Percentiles rank a stretch among this genome's conserved stretches.
Conservation (phyloP, 1,284 basidiomycete genomes). For the Pseudozyma thailandica region DNA sequence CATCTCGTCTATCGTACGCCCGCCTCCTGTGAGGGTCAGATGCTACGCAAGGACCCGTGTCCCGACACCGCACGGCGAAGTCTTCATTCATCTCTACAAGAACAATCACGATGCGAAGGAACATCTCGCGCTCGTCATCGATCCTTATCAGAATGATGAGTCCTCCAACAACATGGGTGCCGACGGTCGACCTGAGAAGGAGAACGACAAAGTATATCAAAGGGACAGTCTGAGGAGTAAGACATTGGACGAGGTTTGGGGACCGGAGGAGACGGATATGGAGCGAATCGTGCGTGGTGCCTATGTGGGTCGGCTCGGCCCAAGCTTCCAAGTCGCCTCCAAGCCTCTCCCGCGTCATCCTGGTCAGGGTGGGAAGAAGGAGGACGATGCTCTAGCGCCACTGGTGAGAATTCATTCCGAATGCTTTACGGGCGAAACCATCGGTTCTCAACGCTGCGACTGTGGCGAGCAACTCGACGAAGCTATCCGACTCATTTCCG, state of each 20-base stretch:
- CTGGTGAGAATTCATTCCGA: constrained; percentile 97
- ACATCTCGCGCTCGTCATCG: constrained; percentile 95
- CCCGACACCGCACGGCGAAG: constrained; percentile 92
- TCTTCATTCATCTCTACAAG: constrained; percentile 90
- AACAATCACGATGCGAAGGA: constrained; percentile 91
- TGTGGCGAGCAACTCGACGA: constrained; percentile 99
- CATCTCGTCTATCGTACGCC: constrained; percentile 53
- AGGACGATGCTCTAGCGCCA: constrained; percentile 71
- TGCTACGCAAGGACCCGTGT: constrained; percentile 98
- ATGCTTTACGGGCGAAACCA: constrained; percentile 98
- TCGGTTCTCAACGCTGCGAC: constrained; percentile 98
- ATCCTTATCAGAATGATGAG: constrained; percentile 70
- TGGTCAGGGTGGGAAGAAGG: not conserved
- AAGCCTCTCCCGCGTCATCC: constrained; percentile 66
- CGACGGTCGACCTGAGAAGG: constrained; percentile 37
- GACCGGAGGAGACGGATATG: constrained; percentile 85
- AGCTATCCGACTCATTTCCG: constrained; percentile 85
- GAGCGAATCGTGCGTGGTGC: constrained; percentile 93
- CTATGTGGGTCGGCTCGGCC: constrained; percentile 84
- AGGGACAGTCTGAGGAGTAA: constrained; percentile 77
- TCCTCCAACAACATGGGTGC: constrained; percentile 17
- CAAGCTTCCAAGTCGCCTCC: constrained; percentile 74
- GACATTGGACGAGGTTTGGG: constrained; percentile 87
- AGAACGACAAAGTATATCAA: constrained; percentile 37
- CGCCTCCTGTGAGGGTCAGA: constrained; percentile 71